Percentiles rank a stretch among this genome's conserved stretches.
phyloP scores from a whole-genome alignment of 1,139 yeast species.

The Diutina siamensis region DNA sequence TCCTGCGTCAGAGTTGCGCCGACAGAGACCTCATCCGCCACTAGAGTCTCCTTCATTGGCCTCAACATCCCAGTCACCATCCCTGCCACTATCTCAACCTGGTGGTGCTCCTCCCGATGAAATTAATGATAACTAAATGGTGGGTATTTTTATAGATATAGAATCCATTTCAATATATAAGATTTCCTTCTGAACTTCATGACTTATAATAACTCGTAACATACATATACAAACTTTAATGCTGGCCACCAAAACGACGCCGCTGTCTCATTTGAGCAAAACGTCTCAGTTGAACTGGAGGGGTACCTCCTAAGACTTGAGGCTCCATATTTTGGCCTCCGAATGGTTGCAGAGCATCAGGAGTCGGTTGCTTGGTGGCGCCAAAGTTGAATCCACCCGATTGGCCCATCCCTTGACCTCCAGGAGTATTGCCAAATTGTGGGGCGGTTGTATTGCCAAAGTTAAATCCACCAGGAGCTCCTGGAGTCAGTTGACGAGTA shows the following conservation, averaged over 20 bases:
- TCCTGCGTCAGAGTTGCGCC: no score
- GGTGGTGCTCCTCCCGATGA: no score
- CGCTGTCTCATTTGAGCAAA: constrained; percentile 1
- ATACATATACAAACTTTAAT: not conserved
- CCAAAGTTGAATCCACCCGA: not conserved
- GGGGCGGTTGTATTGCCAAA: not conserved
- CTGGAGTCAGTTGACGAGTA: constrained; percentile 1
- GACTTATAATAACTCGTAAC: no score
- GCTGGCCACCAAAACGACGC: not conserved
- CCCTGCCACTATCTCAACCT: no score
- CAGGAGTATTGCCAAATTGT: not conserved
- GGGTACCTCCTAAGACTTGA: not conserved
- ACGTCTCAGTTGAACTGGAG: not conserved
- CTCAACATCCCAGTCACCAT: no score
- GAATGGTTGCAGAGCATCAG: not conserved
- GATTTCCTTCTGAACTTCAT: no score
- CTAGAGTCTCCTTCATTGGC: no score
- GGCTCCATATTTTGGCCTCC: not conserved
- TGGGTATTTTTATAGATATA: no score
- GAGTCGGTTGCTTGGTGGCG: not conserved
- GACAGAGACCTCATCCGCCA: no score
- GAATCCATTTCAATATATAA: no score
- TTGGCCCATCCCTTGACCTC: not conserved
- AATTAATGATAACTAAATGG: no score
- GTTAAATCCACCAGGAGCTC: not conserved